These are phyloP conservation scores for Candida gorgasii DNA, from an alignment of 805 yeast genomes.

Conservation along the genomic window DNA sequence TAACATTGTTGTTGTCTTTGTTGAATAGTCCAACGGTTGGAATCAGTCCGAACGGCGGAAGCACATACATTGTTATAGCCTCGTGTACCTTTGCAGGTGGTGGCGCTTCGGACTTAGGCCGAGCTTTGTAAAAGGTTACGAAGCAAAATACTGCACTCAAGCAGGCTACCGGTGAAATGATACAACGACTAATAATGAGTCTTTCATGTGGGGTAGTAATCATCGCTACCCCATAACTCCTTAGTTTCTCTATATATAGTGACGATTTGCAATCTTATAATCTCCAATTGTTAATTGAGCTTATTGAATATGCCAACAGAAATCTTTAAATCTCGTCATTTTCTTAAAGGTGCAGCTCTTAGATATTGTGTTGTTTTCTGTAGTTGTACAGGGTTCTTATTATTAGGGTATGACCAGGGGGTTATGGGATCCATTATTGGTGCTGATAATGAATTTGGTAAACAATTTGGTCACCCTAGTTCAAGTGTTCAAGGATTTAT, in stretches of 20 bases:
- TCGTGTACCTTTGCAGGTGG: too few species aligned
- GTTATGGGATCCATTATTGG: slow-evolving; percentile 46
- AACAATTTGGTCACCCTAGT: slow-evolving; percentile 32
- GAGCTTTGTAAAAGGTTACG: too few species aligned
- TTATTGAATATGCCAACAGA: slow-evolving; percentile 28
- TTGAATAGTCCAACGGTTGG: too few species aligned
- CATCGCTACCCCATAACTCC: too few species aligned
- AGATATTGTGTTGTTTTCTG: slow-evolving; percentile 24
- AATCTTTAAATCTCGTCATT: slow-evolving; percentile 4
- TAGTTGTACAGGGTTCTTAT: slow-evolving; percentile 23
- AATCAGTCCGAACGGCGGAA: too few species aligned
- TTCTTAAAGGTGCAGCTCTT: slow-evolving; percentile 17
- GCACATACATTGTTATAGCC: too few species aligned
- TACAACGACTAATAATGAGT: not conserved
- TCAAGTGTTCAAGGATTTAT: slow-evolving; percentile 64
- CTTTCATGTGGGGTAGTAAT: not conserved
- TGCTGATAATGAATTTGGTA: slow-evolving; percentile 34
- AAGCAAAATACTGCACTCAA: too few species aligned
- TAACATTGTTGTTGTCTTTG: too few species aligned
- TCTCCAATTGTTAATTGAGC: not conserved
- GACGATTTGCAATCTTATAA: not conserved
- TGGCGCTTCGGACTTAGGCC: not conserved
- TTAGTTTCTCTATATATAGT: not conserved
- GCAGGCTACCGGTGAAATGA: not conserved
- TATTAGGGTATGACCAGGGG: slow-evolving; percentile 41